Percentiles rank a stretch among this genome's conserved stretches.
Evolutionary conservation across 495 filamentous ascomycete species (phyloP).

Genomic region (Patellaria atrata): DNA sequence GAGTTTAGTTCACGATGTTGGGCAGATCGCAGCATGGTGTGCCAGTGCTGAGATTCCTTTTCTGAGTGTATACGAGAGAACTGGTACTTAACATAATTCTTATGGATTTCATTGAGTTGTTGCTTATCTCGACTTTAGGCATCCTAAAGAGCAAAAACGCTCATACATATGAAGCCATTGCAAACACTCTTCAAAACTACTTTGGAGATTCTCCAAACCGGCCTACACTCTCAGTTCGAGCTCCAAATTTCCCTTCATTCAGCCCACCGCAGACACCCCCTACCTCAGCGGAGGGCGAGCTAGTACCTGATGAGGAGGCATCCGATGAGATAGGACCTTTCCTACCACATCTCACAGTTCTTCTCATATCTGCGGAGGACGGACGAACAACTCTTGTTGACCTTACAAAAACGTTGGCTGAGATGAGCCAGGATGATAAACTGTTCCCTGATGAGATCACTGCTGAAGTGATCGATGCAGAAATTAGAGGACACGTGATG

Average conservation of each 20-base stretch:
- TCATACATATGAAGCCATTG: conserved; percentile 56
- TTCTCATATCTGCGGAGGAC: conserved; percentile 80
- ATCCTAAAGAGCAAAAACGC: conserved; percentile 73
- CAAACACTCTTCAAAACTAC: conserved; percentile 63
- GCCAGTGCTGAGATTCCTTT: conserved; percentile 70
- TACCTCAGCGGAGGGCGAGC: conserved; percentile 2
- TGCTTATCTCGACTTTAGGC: conserved; percentile 35
- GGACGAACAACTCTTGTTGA: conserved; percentile 88
- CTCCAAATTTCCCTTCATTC: conserved; percentile 56
- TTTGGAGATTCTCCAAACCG: conserved; percentile 65
- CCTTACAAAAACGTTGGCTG: conserved; percentile 82
- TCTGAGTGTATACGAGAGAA: conserved; percentile 82
- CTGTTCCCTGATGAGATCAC: conserved; percentile 67
- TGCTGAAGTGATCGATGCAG: conserved; percentile 75
- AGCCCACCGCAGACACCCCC: conserved; percentile 24
- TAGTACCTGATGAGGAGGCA: conserved; percentile 11
- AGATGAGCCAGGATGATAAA: conserved; percentile 87
- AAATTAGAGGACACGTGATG: conserved; percentile 60
- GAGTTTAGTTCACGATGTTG: conserved; percentile 71
- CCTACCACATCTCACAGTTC: conserved; percentile 48
- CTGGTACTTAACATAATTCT: conserved; percentile 38
- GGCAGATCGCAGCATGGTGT: conserved; percentile 85
- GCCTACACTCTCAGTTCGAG: conserved; percentile 51
- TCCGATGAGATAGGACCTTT: conserved; percentile 33
- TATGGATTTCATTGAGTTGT: background rate